Base-by-base conservation (phyloP, 148 eudicot species). In the Tetragonia tetragonoides region DNA sequence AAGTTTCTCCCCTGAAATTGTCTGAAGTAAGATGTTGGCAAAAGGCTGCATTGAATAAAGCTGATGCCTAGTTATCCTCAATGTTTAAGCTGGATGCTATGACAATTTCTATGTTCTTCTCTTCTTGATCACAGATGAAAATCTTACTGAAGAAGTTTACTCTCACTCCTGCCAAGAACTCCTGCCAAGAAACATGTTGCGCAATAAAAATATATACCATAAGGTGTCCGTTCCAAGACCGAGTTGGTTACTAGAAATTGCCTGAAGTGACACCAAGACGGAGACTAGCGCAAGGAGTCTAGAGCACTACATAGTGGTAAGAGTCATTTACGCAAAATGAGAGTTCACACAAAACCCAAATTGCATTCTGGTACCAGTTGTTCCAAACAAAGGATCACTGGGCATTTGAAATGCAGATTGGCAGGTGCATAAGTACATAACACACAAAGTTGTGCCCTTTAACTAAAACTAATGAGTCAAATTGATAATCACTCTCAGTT, bases 1-100 rank as follows among this genome's bases (percentile, higher is more conserved):
- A 51, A 57, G 75, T 69, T 69, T 38, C 68, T 38, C 70, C 70
- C 59, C 46, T 39, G 64, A 34, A 54, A 17, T 20, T 11, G 46
- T 37, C 44, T 49, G 61, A 51, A 37, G 63, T 28, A 51, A 39
- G 53, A 51, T 38, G 65, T 40, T 54, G 10, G 64, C 23, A n/a
- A 72, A 80, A 69, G 60, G 65, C 12, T 68, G 79, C 56, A 69
- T 70, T 53, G 28, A 28, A 47, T 51, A 34, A n/a, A 60, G 69
- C 75, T 68, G 67, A 28, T 34, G 59, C 54, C 40, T 42, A 61
- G 28, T 28, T 28, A 61, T 20, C 54, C 46, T 16, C 60, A 47
- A 70, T 63, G 37, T 2, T 21, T 65, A 0, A 61, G 70, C 62
- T 67, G 79, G 39, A 70, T 67, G 51, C 67, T 67, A 23, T 68